Conservation (phyloP, 306 rosid species). For the Quillaja saponaria region DNA sequence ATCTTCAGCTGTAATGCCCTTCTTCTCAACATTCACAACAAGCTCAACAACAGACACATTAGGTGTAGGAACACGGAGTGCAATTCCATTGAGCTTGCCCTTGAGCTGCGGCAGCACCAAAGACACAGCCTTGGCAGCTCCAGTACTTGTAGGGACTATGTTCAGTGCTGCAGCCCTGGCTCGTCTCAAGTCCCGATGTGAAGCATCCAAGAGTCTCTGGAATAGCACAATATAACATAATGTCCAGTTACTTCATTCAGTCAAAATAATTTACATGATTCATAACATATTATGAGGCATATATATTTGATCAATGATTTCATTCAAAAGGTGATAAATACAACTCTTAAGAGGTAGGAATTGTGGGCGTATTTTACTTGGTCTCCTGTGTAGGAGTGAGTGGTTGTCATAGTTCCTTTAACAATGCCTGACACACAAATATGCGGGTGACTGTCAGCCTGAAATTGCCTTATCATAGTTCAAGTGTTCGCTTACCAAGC, state of each 20-base stretch:
- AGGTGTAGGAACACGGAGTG: constrained; percentile 96
- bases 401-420: constrained; percentile 99
- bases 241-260: background rate
- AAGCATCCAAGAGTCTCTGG: constrained; percentile 98
- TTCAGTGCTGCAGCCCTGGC: constrained; percentile 97
- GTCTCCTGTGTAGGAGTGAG: constrained; percentile 99
- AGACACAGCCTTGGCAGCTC: constrained; percentile 98
- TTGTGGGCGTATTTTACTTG: constrained; percentile 47
- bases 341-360: background rate
- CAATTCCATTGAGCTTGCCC: constrained; percentile 97
- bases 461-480: background rate
- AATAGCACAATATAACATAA: constrained; percentile 16
- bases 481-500: constrained; percentile 58
- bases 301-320: too few relatives aligned
- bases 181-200: constrained; percentile 93
- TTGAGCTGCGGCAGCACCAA: constrained; percentile 85
- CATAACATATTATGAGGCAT: too few relatives aligned
- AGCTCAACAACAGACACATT: constrained; percentile 96
- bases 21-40: constrained; percentile 83
- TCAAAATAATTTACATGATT: background rate
- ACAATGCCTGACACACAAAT: constrained; percentile 68
- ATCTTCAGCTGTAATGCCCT: constrained; percentile 85
- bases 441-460: constrained; percentile 10
- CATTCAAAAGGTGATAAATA: too few relatives aligned
- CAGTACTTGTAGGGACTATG: constrained; percentile 99